Evolutionary conservation across 208 protist genomes (phyloP).

Genomic region (Plasmodiophora brassicae): DNA sequence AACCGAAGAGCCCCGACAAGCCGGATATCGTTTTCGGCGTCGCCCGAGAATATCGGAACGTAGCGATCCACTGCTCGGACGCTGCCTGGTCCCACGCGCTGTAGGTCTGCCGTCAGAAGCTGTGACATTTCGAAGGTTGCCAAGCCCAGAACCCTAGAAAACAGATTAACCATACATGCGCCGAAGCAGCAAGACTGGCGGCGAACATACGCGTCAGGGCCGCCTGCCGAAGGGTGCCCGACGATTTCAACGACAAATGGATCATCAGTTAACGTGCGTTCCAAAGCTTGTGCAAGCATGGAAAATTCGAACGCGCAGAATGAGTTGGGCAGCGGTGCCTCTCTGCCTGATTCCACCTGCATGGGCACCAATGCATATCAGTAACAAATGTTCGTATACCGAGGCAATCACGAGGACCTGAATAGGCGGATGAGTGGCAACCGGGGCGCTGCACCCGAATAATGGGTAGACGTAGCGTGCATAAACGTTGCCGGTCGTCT

Average conservation of each 20-base stretch:
- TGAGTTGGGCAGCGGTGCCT: background rate
- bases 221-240: too few species aligned
- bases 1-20: background rate
- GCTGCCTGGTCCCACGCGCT: background rate
- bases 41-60: background rate
- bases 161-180: too few species aligned
- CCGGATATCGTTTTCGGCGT: background rate
- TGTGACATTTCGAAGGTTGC: background rate
- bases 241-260: conserved; percentile 25
- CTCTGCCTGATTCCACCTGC: background rate
- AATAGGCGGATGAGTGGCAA: background rate
- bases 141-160: background rate
- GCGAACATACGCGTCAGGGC: too few species aligned
- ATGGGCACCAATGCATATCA: background rate
- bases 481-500: background rate
- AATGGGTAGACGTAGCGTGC: conserved; percentile 11
- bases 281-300: background rate
- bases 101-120: background rate
- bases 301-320: conserved; percentile 13
- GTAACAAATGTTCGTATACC: background rate
- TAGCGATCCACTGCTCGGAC: background rate
- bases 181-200: too few species aligned
- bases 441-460: background rate
- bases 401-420: background rate
- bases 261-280: background rate